These are phyloP conservation scores for Penicillium fimorum DNA, from an alignment of 495 filamentous ascomycete genomes.

Conservation along the genomic window DNA sequence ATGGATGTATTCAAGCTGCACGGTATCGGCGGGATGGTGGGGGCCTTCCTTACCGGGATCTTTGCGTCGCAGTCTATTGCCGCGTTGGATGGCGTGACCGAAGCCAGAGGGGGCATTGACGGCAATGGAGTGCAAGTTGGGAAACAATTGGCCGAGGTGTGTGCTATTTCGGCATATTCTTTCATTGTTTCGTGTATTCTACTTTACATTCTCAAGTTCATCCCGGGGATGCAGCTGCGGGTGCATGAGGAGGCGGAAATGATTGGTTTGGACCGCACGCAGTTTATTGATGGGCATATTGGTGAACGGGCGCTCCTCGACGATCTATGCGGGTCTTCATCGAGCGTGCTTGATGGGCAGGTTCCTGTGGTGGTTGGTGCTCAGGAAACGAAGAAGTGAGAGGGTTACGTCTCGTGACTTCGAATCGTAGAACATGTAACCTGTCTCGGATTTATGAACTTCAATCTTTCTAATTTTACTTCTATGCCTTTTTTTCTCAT, in stretches of 20 bases:
- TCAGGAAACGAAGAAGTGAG: slow-evolving; percentile 14
- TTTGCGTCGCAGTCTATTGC: slow-evolving; percentile 52
- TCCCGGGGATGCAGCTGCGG: slow-evolving; percentile 57
- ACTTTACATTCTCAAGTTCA: slow-evolving; percentile 55
- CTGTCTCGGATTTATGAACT: neutral
- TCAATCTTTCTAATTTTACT: neutral
- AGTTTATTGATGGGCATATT: slow-evolving; percentile 62
- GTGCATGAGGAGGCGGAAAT: slow-evolving; percentile 57
- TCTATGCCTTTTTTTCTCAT: neutral
- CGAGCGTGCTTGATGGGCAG: slow-evolving; percentile 19
- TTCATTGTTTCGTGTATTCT: slow-evolving; percentile 55
- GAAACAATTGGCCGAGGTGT: slow-evolving; percentile 59
- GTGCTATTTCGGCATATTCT: slow-evolving; percentile 54
- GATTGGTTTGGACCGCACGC: slow-evolving; percentile 54
- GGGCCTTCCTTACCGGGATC: slow-evolving; percentile 60
- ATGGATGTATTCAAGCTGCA: slow-evolving; percentile 65
- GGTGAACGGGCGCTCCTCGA: slow-evolving; percentile 40
- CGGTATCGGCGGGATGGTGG: slow-evolving; percentile 60
- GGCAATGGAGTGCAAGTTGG: slow-evolving; percentile 59
- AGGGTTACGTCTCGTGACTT: neutral
- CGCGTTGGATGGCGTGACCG: slow-evolving; percentile 47
- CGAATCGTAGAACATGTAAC: slow-evolving; percentile 3
- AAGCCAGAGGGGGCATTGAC: slow-evolving; percentile 53
- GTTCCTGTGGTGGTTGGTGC: slow-evolving; percentile 13
- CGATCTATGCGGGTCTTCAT: slow-evolving; percentile 21